A percentile compares a stretch with the other conserved stretches of the same genome.
These are phyloP conservation scores for Bruguiera parviflora DNA, from an alignment of 345 rosid genomes.

Conservation along the genomic window DNA sequence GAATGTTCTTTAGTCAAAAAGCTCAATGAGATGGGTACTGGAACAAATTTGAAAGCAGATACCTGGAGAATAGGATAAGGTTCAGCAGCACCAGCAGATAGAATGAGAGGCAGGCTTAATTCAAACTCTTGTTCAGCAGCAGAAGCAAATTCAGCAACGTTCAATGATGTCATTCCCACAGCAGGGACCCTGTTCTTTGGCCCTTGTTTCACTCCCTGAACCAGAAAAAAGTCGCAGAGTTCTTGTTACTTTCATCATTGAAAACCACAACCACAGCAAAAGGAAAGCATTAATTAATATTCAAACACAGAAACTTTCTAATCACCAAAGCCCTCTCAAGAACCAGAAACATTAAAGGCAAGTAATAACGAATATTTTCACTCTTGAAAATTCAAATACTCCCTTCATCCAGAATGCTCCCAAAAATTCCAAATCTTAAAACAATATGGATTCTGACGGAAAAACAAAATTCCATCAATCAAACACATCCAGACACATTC, in stretches of 20 bases:
- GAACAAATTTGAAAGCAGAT: conserved; percentile 28
- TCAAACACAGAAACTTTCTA: too few species aligned
- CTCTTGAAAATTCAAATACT: too few species aligned
- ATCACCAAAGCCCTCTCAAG: too few species aligned
- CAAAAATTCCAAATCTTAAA: too few species aligned
- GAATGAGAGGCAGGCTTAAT: conserved; percentile 51
- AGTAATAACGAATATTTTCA: too few species aligned
- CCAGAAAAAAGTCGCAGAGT: conserved; percentile 4
- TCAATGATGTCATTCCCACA: conserved; percentile 54
- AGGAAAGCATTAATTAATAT: not conserved
- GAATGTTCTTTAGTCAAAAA: not conserved
- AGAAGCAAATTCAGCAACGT: conserved; percentile 62
- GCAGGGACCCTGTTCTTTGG: conserved; percentile 51
- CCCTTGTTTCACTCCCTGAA: conserved; percentile 62
- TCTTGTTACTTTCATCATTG: not conserved
- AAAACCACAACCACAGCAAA: not conserved
- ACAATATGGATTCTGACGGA: not conserved
- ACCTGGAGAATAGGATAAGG: conserved; percentile 41
- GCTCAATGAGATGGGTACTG: not conserved
- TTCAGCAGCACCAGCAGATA: conserved; percentile 31
- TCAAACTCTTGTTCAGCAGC: conserved; percentile 53
- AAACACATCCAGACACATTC: not conserved
- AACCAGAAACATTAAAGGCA: too few species aligned
- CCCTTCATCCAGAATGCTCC: too few species aligned
- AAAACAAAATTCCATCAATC: not conserved